Conservation (phyloP, 2,329 filamentous ascomycete species). For the Ploettnerulaceae sp. region DNA sequence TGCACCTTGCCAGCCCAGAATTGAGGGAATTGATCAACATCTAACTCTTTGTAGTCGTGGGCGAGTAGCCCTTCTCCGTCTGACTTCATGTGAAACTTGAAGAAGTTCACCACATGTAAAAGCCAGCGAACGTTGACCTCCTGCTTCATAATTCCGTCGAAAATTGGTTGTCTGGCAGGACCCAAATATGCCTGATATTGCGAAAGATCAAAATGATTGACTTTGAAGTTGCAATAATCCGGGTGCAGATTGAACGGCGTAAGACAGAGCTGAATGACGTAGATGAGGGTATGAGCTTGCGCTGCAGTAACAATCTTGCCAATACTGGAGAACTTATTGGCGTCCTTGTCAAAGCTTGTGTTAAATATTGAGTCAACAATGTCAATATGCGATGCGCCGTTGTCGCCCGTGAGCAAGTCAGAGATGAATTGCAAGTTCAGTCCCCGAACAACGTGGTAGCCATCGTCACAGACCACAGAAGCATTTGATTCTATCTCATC, state of each 20-base stretch:
- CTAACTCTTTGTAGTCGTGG: conserved; percentile 35
- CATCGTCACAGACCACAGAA: conserved; percentile 5
- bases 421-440: conserved; percentile 25
- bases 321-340: background rate
- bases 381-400: conserved; percentile 19
- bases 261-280: conserved; percentile 29
- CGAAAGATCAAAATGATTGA: conserved; percentile 38
- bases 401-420: conserved; percentile 14
- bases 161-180: conserved; percentile 34
- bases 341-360: conserved; percentile 14
- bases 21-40: conserved; percentile 37
- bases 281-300: conserved; percentile 11
- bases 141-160: background rate
- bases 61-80: conserved; percentile 37
- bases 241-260: conserved; percentile 27
- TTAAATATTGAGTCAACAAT: conserved; percentile 28
- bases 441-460: conserved; percentile 34
- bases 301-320: conserved; percentile 10
- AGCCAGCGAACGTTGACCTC: conserved; percentile 43
- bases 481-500: conserved; percentile 28
- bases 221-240: conserved; percentile 22
- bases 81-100: conserved; percentile 44
- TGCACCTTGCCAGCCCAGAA: conserved; percentile 38
- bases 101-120: conserved; percentile 47
- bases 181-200: conserved; percentile 42